Evolutionary conservation across 139 green algal species (phyloP), one percentile per base, ranked within the genome.

Genomic region (Tetradesmus lagerheimii): DNA sequence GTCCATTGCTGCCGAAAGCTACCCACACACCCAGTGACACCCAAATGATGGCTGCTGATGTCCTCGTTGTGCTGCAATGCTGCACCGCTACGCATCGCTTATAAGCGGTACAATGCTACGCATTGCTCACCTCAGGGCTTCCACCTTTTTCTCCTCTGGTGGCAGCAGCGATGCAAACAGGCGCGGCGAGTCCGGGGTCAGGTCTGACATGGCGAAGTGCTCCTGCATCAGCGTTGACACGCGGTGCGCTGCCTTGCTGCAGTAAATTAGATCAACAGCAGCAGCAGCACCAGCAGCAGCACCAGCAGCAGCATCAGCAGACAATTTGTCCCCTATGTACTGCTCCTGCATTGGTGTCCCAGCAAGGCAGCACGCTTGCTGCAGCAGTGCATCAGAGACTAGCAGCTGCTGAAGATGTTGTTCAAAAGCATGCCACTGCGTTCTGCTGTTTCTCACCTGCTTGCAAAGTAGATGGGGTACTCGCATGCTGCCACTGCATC

Each of bases 121-220:
- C n/a, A n/a, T n/a, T n/a, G n/a, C 85, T 25, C 64, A 91, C 86
- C 34, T 37, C 1, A 94, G 90, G 0, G 95, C 92, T 29, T 90
- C 90, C 0, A 90, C 93, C 86, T 97, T 97, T 25, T 90, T 91
- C 53, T 96, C 89, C 67, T 97, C 93, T 8, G 95, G 95, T 16
- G 95, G 95, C 8, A 97, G 89, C 18, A 97, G 93, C 0, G 79
- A 88, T 31, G 92, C 89, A 83, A 95, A 96, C 25, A 97, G 87
- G 64, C 94, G 88, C 0, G 95, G 95, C 5, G 80, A 91, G 78
- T 92, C 90, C 0, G 89, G 35, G 47, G 85, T 66, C 39, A 95
- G 43, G 23, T 94, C 90, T 2, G n/a, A 1, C 66, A 94, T 25
- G 0, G 85, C 86, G 71, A 97, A 91, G 29, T 86, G 62, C 27